These are phyloP conservation scores for Saccharomycopsis fermentans DNA, from an alignment of 805 yeast species.

Conservation along the genomic window DNA sequence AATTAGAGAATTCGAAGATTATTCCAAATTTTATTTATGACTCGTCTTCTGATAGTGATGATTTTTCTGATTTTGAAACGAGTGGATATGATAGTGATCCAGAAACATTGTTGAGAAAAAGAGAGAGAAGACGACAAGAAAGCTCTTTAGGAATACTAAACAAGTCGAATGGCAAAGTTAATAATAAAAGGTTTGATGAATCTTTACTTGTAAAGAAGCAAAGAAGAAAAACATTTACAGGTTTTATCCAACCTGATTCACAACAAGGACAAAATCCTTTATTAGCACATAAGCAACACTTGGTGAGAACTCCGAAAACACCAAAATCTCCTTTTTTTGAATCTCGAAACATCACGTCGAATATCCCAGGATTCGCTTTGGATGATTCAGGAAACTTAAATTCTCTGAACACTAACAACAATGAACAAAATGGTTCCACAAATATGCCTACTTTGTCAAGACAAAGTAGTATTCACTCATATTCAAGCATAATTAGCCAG, in stretches of 20 bases:
- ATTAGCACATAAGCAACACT: not conserved
- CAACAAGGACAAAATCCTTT: not conserved
- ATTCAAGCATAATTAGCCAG: slow-evolving; percentile 20
- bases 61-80: slow-evolving; percentile 19
- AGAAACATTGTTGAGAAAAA: not conserved
- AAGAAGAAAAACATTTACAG: slow-evolving; percentile 16
- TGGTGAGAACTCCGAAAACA: slow-evolving; percentile 6
- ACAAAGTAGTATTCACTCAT: slow-evolving; percentile 18
- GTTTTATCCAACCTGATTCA: not conserved
- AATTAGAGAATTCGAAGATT: slow-evolving; percentile 29
- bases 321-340: slow-evolving; percentile 15
- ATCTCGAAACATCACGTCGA: not conserved
- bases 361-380: slow-evolving; percentile 3
- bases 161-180: not conserved
- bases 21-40: slow-evolving; percentile 22
- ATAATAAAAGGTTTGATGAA: not conserved
- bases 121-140: not conserved
- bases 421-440: not conserved
- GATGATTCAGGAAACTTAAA: slow-evolving; percentile 5
- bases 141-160: slow-evolving; percentile 3
- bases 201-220: not conserved
- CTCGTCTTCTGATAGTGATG: slow-evolving; percentile 25
- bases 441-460: slow-evolving; percentile 14
- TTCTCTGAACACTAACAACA: slow-evolving; percentile 9
- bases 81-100: slow-evolving; percentile 17